Evolutionary conservation across 345 rosid species (phyloP), one percentile per base, ranked within the genome.

Genomic region (Litchi chinensis): DNA sequence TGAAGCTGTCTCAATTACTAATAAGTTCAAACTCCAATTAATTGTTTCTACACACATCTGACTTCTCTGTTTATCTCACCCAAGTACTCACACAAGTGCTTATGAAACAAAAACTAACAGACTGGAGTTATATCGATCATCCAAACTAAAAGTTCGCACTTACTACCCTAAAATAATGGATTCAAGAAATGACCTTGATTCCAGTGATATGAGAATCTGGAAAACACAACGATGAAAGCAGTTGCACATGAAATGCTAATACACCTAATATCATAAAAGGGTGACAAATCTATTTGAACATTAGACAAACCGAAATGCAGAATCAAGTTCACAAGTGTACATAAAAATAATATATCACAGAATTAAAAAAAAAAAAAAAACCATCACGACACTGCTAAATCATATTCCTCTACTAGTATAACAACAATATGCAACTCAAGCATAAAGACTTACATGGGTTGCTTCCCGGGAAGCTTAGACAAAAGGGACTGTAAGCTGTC

Each of bases 401-500:
- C 12, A 7, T 5, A 24, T 54, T 16, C 19, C 44, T 28, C n/a
- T 5, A 71, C 9, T 62, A 18, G 65, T 56, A 60, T 15, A 46
- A 46, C 1, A 46, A 12, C 10, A 26, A 37, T 26, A 65, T 62
- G 78, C 50, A 72, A 48, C 24, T 1, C 41, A 46, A 62, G 37
- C 46, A 59, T 64, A 48, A 65, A 5, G 0, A 69, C 94, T 87
- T 83, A 93, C 98, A 90, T 83, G 60, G 91, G 92, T 73, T 89
- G 92, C 86, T 88, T 96, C 59, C 92, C 89, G 41, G 92, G 92
- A 76, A 90, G 91, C 85, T 84, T 84, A 5, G 93, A 77, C 77
- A 96, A 86, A 71, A 90, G 89, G 79, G 97, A 85, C 83, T 91
- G 93, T 39, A 96, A 83, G 78, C 90, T 86, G 77, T 96, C 99